phyloP scores from a whole-genome alignment of 345 rosid species.

The Gossypium arboreum region DNA sequence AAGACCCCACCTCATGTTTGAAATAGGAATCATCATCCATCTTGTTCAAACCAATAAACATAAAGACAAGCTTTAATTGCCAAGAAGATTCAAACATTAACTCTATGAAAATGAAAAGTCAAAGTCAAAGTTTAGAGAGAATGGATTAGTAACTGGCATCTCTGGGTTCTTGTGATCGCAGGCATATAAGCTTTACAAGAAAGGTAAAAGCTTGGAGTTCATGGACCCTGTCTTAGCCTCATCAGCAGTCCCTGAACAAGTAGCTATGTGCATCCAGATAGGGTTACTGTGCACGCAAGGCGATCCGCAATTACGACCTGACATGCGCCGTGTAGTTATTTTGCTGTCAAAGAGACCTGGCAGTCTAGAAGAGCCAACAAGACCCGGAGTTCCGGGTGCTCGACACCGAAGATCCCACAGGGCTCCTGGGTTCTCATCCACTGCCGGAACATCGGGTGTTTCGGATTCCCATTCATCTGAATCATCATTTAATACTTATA shows the following conservation, averaged over 20 bases:
- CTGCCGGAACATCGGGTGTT: slow-evolving; percentile 35
- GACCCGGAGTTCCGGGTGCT: slow-evolving; percentile 68
- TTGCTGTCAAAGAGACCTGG: slow-evolving; percentile 64
- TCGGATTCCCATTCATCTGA: slow-evolving; percentile 36
- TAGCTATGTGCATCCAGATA: slow-evolving; percentile 64
- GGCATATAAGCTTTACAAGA: slow-evolving; percentile 75
- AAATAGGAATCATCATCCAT: background rate
- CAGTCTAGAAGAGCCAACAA: slow-evolving; percentile 51
- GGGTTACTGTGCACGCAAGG: slow-evolving; percentile 85
- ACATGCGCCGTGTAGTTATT: slow-evolving; percentile 58
- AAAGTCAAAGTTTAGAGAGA: background rate
- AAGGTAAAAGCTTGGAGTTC: slow-evolving; percentile 60
- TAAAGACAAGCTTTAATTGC: background rate
- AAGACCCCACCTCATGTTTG: background rate
- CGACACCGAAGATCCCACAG: slow-evolving; percentile 58
- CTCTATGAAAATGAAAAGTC: background rate
- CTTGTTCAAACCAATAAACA: background rate
- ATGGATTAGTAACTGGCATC: background rate
- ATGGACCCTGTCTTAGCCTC: slow-evolving; percentile 53
- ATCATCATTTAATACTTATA: slow-evolving; percentile 39
- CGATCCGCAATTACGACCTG: slow-evolving; percentile 66
- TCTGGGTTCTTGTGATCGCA: slow-evolving; percentile 25
- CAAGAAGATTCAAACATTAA: background rate
- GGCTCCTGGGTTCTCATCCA: slow-evolving; percentile 39
- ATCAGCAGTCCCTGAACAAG: slow-evolving; percentile 51